Conservation (phyloP, 228 moss, liverwort and hornwort genomes). For the Sphagnum magellanicum region DNA sequence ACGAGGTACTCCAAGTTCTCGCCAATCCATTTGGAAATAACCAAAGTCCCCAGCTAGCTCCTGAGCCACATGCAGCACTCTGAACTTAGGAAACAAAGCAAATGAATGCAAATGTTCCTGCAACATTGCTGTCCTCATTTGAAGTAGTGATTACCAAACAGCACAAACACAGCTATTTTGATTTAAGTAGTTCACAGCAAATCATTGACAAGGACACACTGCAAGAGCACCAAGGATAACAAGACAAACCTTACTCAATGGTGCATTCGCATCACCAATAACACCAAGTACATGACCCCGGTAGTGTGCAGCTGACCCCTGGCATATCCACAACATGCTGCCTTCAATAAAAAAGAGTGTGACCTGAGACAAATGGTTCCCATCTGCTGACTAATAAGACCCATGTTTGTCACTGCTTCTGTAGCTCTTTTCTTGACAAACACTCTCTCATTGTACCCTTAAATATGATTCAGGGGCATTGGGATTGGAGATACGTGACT, state of each 20-base stretch:
- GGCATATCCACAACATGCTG: conserved; percentile 13
- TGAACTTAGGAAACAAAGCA: neutral
- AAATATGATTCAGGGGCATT: neutral
- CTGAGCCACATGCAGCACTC: conserved; percentile 21
- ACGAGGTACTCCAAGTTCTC: conserved; percentile 77
- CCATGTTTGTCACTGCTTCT: no score
- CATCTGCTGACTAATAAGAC: neutral
- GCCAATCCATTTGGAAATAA: conserved; percentile 88
- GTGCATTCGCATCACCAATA: conserved; percentile 77
- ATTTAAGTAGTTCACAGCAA: neutral
- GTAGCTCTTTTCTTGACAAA: no score
- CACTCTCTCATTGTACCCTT: neutral
- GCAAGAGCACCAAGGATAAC: neutral
- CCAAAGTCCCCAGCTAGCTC: conserved; percentile 92
- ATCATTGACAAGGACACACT: neutral
- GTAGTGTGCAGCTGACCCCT: conserved; percentile 93
- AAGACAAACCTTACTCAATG: conserved; percentile 68
- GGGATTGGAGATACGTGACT: neutral
- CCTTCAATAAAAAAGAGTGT: neutral
- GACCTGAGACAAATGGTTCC: conserved; percentile 3
- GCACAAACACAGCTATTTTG: neutral
- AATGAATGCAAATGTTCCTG: neutral
- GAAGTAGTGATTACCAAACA: neutral
- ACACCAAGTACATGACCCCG: conserved; percentile 92
- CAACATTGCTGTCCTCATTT: neutral